Evolutionary conservation across 2,329 filamentous ascomycete genomes (phyloP).

Genomic region (Cladosporium sp.): DNA sequence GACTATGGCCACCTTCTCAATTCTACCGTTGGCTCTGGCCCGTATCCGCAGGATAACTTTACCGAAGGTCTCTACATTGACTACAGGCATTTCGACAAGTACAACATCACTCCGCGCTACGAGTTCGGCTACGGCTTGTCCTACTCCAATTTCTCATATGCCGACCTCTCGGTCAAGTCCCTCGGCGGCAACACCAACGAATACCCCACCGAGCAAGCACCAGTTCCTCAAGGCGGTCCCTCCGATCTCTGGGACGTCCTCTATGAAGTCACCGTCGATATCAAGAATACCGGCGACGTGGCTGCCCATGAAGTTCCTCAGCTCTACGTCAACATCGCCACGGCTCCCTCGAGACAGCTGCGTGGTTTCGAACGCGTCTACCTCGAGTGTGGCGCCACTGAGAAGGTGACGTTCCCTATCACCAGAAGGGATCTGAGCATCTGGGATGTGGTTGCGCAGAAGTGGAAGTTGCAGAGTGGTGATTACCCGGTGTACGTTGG

Average conservation of each 20-base stretch:
- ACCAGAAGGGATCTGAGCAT: conserved; percentile 41
- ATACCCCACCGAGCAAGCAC: conserved; percentile 53
- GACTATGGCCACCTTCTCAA: conserved; percentile 15
- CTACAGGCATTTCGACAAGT: conserved; percentile 79
- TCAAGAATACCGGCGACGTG: conserved; percentile 50
- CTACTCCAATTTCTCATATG: conserved; percentile 68
- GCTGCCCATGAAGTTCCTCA: conserved; percentile 51
- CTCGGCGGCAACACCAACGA: conserved; percentile 29
- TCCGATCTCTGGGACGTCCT: conserved; percentile 52
- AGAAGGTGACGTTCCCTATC: conserved; percentile 33
- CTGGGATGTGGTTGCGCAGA: conserved; percentile 38
- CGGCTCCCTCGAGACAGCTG: conserved; percentile 33
- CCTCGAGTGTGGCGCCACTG: conserved; percentile 22
- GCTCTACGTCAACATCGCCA: conserved; percentile 49
- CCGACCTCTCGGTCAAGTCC: conserved; percentile 43
- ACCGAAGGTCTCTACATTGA: conserved; percentile 77
- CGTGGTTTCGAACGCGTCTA: conserved; percentile 39
- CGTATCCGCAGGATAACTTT: conserved; percentile 64
- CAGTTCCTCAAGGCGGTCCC: conserved; percentile 33
- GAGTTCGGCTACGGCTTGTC: conserved; percentile 81
- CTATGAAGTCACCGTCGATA: conserved; percentile 41
- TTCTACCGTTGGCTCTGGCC: conserved; percentile 29
- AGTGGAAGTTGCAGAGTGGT: conserved; percentile 33
- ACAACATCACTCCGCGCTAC: conserved; percentile 66
- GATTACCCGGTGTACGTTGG: conserved; percentile 9